Percentiles rank a stretch among this genome's conserved stretches.
Evolutionary conservation across 192 early-diverging fungal genomes (phyloP).

Genomic region (Backusella mclennaniae): DNA sequence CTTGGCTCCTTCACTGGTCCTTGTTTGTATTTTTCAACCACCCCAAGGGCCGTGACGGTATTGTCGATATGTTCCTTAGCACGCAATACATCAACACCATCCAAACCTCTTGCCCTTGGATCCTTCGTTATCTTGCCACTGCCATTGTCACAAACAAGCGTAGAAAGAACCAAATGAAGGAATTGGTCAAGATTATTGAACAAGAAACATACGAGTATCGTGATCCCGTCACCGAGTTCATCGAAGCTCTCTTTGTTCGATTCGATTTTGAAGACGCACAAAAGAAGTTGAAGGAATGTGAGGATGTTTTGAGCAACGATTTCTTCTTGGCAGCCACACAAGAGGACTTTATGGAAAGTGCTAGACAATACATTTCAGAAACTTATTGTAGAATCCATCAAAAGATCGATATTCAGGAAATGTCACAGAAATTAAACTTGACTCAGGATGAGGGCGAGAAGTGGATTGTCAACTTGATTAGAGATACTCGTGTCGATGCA

Average conservation of each 20-base stretch:
- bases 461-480: constrained; percentile 97
- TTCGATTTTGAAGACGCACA: constrained; percentile 96
- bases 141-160: constrained; percentile 92
- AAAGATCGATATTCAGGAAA: constrained; percentile 85
- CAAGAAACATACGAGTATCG: constrained; percentile 81
- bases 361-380: constrained; percentile 91
- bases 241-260: constrained; percentile 87
- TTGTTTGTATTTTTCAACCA: constrained; percentile 99
- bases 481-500: constrained; percentile 93
- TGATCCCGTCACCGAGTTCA: constrained; percentile 95
- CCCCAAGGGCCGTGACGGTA: constrained; percentile 91
- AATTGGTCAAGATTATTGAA: constrained; percentile 86
- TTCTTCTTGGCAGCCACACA: constrained; percentile 89
- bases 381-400: constrained; percentile 98
- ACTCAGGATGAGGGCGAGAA: constrained; percentile 90
- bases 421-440: constrained; percentile 85
- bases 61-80: constrained; percentile 90
- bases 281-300: constrained; percentile 83
- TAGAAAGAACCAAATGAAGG: constrained; percentile 81
- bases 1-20: constrained; percentile 96
- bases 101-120: constrained; percentile 96
- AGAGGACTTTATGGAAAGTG: constrained; percentile 94
- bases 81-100: constrained; percentile 96
- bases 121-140: constrained; percentile 90
- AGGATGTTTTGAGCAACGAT: constrained; percentile 82